phyloP scores from a whole-genome alignment of 2,329 filamentous ascomycete species.

The Aotearoamyces nothofagi region DNA sequence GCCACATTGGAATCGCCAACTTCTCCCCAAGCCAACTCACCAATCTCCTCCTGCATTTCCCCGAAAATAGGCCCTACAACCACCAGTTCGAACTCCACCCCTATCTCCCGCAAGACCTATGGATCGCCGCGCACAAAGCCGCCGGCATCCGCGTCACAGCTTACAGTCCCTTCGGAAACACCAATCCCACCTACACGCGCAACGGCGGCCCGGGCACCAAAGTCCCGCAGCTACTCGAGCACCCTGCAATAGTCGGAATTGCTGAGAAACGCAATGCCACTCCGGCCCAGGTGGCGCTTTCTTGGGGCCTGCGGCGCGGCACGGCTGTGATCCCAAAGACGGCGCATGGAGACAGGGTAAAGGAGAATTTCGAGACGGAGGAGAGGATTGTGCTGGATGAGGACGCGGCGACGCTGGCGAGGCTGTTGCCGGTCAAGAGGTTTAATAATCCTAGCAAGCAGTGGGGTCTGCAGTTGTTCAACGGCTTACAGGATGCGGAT shows the following conservation, averaged over 20 bases:
- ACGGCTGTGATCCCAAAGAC: constrained; percentile 35
- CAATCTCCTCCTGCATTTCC: too few species aligned
- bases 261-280: constrained; percentile 25
- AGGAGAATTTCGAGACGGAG: constrained; percentile 2
- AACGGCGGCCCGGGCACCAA: too few species aligned
- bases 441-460: neutral
- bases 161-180: constrained; percentile 48
- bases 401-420: constrained; percentile 1
- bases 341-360: constrained; percentile 19
- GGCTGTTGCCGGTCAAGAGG: neutral
- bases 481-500: neutral
- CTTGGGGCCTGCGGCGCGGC: constrained; percentile 30
- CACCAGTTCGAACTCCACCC: constrained; percentile 84
- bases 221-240: constrained; percentile 18
- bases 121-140: constrained; percentile 44
- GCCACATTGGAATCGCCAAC: constrained; percentile 66
- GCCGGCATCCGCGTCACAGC: constrained; percentile 44
- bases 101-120: constrained; percentile 59
- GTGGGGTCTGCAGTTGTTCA: neutral
- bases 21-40: constrained; percentile 60
- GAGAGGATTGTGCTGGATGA: neutral
- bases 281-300: constrained; percentile 27
- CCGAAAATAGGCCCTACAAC: constrained; percentile 51
- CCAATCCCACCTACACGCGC: constrained; percentile 11
- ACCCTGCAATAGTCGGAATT: constrained; percentile 22